Conservation (phyloP, 1,284 basidiomycete genomes). For the Heterobasidion annosum region DNA sequence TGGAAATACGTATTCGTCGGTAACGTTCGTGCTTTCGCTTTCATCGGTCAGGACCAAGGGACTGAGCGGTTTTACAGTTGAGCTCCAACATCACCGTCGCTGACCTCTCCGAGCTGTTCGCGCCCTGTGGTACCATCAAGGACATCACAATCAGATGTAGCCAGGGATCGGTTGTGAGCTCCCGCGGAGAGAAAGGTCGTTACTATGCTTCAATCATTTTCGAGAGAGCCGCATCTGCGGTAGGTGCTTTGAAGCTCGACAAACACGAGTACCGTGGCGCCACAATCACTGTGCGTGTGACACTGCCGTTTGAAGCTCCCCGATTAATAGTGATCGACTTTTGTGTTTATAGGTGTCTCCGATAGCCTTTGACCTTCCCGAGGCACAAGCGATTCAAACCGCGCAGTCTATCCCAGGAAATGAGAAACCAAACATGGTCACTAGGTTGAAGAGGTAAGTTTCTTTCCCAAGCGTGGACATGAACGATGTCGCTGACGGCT, state of each 20-base stretch:
- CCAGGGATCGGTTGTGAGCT: conserved; percentile 2
- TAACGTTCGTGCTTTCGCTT: neutral
- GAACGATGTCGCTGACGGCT: too few species aligned
- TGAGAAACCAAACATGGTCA: too few species aligned
- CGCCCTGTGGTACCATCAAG: conserved; percentile 30
- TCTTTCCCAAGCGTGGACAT: too few species aligned
- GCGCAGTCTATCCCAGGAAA: too few species aligned
- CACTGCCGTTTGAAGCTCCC: too few species aligned
- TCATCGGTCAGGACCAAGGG: neutral
- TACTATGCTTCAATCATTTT: conserved; percentile 6
- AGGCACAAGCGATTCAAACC: too few species aligned
- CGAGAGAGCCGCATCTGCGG: neutral
- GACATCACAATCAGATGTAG: conserved; percentile 34
- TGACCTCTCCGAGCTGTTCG: conserved; percentile 20
- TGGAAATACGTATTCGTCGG: neutral
- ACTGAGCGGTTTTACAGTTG: neutral
- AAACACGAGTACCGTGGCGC: too few species aligned
- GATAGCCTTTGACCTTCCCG: too few species aligned
- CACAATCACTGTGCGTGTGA: too few species aligned
- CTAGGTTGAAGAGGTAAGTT: too few species aligned
- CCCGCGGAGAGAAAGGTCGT: neutral
- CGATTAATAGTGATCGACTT: too few species aligned
- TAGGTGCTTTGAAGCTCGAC: neutral
- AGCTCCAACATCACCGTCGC: neutral
- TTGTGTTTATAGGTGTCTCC: too few species aligned